Base-by-base conservation (phyloP, 2,329 filamentous ascomycete species). In the Teratosphaeria destructans region DNA sequence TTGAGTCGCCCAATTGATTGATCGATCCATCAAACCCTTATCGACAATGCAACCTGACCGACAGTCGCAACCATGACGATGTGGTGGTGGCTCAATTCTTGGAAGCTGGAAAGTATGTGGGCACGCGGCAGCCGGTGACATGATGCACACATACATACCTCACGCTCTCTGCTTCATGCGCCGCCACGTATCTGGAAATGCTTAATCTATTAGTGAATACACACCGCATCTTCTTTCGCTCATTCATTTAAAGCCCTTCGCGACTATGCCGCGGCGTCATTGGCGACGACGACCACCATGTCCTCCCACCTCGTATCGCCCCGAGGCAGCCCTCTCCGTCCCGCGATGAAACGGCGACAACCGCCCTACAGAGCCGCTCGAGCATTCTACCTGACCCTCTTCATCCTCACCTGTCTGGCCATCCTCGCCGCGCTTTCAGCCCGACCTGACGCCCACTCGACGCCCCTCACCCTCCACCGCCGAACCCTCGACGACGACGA, bases 381-480 rank as follows among this genome's bases (percentile, higher is more conserved):
- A 54, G 74, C 77, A 23, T 81, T 81, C 67, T 79, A 75, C 67
- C 69, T 76, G 52, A 75, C 74, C 37, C 61, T 80, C n/a, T 63
- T 76, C 39, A 65, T 76, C 7, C 70, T 64, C 54, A 62, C 61
- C 11, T 65, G 64, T 56, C 62, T 69, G 12, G 65, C 63, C 43
- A 61, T 64, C 54, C 67, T 64, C 54, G 60, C 67, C 16, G 39
- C 64, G 52, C 57, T 68, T 47, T 58, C 60, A 52, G 5, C 27
- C 6, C 27, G 26, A 7, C 53, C 12, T 14, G 68, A 72, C 62
- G 77, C 76, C 63, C 76, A 77, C 10, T 71, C 73, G 53, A 71
- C 76, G 53, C 73, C 77, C 23, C 80, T 80, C 67, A 78, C 75
- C 67, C 69, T 75, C 52, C 75, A 74, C 37, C 61, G 79, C 16